These are phyloP conservation scores for Bruguiera hainesii DNA, from an alignment of 441 rosid genomes.

Conservation along the genomic window DNA sequence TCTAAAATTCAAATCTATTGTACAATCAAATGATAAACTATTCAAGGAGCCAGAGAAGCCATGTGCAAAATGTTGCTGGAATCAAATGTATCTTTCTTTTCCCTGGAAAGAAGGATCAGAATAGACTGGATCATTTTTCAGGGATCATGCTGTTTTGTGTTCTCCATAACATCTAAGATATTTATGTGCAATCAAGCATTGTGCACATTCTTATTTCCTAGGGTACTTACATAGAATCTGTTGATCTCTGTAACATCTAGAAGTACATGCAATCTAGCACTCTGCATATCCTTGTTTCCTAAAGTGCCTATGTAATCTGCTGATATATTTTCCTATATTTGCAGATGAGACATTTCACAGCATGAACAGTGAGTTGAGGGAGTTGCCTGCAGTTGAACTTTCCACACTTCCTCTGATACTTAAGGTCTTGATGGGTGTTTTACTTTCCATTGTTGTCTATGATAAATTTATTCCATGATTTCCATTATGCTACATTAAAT, in stretches of 20 bases:
- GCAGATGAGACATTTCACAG: slow-evolving; percentile 86
- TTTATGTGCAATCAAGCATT: slow-evolving; percentile 6
- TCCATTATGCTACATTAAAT: not conserved
- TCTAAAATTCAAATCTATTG: no score
- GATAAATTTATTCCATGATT: not conserved
- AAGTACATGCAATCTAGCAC: slow-evolving; percentile 5
- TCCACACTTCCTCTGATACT: slow-evolving; percentile 87
- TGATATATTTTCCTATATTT: slow-evolving; percentile 18
- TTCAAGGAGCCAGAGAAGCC: no score
- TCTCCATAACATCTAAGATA: not conserved
- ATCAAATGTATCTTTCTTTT: no score
- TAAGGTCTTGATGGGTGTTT: slow-evolving; percentile 55
- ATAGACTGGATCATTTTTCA: no score
- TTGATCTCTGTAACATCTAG: not conserved
- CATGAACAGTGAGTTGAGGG: slow-evolving; percentile 82
- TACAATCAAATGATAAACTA: no score
- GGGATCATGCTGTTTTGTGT: no score
- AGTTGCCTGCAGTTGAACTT: slow-evolving; percentile 94
- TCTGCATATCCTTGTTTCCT: slow-evolving; percentile 4
- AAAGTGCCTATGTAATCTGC: not conserved
- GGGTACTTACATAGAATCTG: not conserved
- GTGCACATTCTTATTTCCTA: slow-evolving; percentile 1
- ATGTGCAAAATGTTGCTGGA: no score
- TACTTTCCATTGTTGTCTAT: not conserved
- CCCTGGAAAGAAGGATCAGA: no score